phyloP scores from a whole-genome alignment of 2,329 filamentous ascomycete genomes.

The Microcyclospora tardicrescens region DNA sequence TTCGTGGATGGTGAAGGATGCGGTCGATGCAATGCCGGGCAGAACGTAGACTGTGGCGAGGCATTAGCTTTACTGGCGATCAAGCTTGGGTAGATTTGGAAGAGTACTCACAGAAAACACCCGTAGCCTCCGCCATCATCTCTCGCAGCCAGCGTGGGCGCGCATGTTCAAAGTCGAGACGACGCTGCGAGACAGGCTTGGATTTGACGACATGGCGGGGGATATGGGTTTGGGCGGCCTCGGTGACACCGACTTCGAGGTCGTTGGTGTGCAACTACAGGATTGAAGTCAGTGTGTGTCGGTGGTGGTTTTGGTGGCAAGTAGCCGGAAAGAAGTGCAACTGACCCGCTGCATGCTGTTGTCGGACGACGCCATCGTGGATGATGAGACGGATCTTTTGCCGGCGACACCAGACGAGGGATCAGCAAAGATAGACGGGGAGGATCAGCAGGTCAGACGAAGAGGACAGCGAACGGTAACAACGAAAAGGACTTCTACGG shows the following conservation, averaged over 20 bases:
- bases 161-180: slow-evolving; percentile 41
- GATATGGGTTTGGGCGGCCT: slow-evolving; percentile 39
- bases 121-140: slow-evolving; percentile 43
- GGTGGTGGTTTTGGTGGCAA: no score
- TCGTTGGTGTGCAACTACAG: slow-evolving; percentile 19
- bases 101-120: slow-evolving; percentile 34
- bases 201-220: slow-evolving; percentile 37
- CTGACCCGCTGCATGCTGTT: neutral
- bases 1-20: slow-evolving; percentile 38
- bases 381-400: slow-evolving; percentile 1
- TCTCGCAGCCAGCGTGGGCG: slow-evolving; percentile 43
- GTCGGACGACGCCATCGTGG: slow-evolving; percentile 1
- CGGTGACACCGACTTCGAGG: slow-evolving; percentile 41
- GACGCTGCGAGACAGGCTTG: slow-evolving; percentile 40
- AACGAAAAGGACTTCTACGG: no score
- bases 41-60: slow-evolving; percentile 15
- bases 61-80: slow-evolving; percentile 3
- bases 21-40: slow-evolving; percentile 41
- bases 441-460: no score
- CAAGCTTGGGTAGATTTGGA: no score
- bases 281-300: no score
- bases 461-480: no score
- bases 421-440: no score
- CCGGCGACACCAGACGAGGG: neutral
- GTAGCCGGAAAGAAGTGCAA: neutral